These are phyloP conservation scores for Nicotiana sylvestris DNA, from an alignment of 257 asterid species.

Conservation along the genomic window DNA sequence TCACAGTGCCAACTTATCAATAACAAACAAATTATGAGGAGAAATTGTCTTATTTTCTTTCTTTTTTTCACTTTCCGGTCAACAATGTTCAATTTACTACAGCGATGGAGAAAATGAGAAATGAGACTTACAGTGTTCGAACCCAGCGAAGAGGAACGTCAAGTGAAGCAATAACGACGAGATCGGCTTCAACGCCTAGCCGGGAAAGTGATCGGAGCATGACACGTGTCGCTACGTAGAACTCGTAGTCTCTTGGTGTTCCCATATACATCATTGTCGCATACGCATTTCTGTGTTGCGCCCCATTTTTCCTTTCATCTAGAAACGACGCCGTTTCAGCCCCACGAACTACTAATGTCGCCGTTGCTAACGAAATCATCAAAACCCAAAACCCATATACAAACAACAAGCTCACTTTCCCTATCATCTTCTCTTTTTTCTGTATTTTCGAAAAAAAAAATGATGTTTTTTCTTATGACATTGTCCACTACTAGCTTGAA, in stretches of 20 bases:
- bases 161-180: slow-evolving; percentile 89
- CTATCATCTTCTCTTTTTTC: not conserved
- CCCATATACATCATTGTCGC: slow-evolving; percentile 99
- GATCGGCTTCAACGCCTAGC: slow-evolving; percentile 77
- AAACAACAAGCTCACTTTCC: not conserved
- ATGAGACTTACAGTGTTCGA: slow-evolving; percentile 62
- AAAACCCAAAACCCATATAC: slow-evolving; percentile 15
- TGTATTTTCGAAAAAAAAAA: too few species aligned
- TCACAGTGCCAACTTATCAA: too few species aligned
- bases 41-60: not conserved
- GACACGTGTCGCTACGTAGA: slow-evolving; percentile 84
- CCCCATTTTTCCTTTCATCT: not conserved
- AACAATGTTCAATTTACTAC: too few species aligned
- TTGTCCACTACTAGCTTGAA: not conserved
- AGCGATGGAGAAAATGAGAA: too few species aligned
- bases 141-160: slow-evolving; percentile 85
- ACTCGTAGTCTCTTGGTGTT: slow-evolving; percentile 93
- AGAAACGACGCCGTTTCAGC: slow-evolving; percentile 8
- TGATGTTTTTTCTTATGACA: not conserved
- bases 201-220: slow-evolving; percentile 65
- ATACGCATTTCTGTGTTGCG: slow-evolving; percentile 55
- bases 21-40: not conserved
- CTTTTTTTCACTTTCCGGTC: not conserved
- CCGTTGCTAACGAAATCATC: not conserved
- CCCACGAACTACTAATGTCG: not conserved